Conservation (phyloP, 2,329 filamentous ascomycete genomes). For the Arthrocladium fulminans region DNA sequence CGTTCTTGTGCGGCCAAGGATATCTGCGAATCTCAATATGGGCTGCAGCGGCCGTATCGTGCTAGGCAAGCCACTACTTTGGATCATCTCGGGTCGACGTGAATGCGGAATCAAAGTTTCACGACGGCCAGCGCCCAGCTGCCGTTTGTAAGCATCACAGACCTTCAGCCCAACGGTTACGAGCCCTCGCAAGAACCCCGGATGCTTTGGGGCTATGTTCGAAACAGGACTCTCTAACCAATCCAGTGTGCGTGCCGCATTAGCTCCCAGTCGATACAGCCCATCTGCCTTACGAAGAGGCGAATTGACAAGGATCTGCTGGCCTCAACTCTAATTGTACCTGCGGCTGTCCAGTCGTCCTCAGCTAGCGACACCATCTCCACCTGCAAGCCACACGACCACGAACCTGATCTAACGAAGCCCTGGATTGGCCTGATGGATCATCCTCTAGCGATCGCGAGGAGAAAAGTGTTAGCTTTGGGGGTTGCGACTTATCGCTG, state of each 20-base stretch:
- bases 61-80: slow-evolving; percentile 7
- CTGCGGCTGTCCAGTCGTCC: slow-evolving; percentile 17
- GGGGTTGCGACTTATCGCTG: slow-evolving; percentile 17
- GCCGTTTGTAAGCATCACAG: background rate
- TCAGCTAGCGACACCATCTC: slow-evolving; percentile 17
- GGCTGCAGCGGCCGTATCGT: background rate
- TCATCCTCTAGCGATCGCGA: slow-evolving; percentile 17
- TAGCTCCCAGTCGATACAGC: background rate
- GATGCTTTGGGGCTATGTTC: background rate
- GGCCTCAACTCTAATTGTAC: slow-evolving; percentile 18
- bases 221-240: background rate
- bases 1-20: background rate
- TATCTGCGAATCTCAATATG: background rate
- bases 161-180: background rate
- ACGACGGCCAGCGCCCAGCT: background rate
- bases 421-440: slow-evolving; percentile 21
- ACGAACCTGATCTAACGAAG: slow-evolving; percentile 5
- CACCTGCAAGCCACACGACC: slow-evolving; percentile 21
- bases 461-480: slow-evolving; percentile 1
- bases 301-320: slow-evolving; percentile 1
- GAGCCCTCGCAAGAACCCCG: background rate
- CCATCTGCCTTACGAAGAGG: background rate
- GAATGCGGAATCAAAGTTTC: background rate
- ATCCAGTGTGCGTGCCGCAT: background rate
- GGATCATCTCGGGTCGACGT: background rate